Evolutionary conservation across 164 flowering plant species (phyloP), one percentile per base, ranked within the genome.

Genomic region (Vitis riparia): DNA sequence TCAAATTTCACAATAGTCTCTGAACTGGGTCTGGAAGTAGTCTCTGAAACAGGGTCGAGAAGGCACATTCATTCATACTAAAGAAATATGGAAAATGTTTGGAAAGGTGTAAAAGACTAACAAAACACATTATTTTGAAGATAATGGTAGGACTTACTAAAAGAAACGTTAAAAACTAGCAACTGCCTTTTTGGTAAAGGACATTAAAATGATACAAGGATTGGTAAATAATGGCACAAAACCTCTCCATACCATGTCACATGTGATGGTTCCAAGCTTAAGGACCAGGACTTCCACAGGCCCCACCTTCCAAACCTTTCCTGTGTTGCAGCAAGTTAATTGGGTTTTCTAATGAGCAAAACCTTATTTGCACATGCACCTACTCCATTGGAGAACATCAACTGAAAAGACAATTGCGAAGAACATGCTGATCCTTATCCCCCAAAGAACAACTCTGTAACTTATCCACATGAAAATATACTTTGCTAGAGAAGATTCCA

Each of bases 401-500:
- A 62, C 66, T 15, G 23, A 11, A 68, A n/a, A n/a, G 65, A 56
- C 51, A 63, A 49, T 11, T 11, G 27, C 66, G 14, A 49, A 37
- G 16, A 15, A 59, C 13, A 53, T 51, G 51, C 32, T 30, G 17
- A 52, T 64, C 70, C 30, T 68, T 63, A 51, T 63, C 66, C n/a
- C 51, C 8, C 17, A 63, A 63, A 16, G 15, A 12, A 8, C 67
- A 62, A 51, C 0, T 48, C 51, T 3, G 13, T 9, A 59, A 29
- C 66, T 63, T 32, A 6, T 63, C 52, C 75, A 71, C 64, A 51
- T 55, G 59, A 51, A 9, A 50, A 5, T 11, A 53, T 2, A 8
- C 3, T 48, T 64, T 59, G 30, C 48, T 37, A n/a, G 53, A 63
- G 65, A 72, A 49, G 65, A 14, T 55, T 51, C 60, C 67, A 68